Evolutionary conservation across 805 yeast genomes (phyloP), one percentile per base, ranked within the genome.

Genomic region (Cyberlindnera euphorbiae): DNA sequence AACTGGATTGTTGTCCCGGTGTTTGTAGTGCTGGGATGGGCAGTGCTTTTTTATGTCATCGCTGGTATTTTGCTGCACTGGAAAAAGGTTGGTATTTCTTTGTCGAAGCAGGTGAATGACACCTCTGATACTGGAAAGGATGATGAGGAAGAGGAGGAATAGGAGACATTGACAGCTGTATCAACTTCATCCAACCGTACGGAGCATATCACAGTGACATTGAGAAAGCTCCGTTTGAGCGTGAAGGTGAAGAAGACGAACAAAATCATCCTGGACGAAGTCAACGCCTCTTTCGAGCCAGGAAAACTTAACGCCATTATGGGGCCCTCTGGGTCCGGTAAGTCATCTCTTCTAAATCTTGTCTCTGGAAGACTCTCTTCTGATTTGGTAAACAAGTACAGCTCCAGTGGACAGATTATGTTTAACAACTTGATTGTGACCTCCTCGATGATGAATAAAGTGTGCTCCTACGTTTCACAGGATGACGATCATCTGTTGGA

Each of bases 311-410:
- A 82, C 53, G 86, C 80, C 2, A 81, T 83, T 24, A 73, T 82
- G 79, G 93, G 93, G 0, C 90, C 90, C 0, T 81, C 89, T 1
- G 90, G 90, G 1, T 77, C 83, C 0, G 93, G 93, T 3, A 82
- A 82, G 49, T 76, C 87, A 0, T 75, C 89, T 0, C 55, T 83
- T 27, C 58, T 82, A 41, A 82, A 79, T 50, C 56, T 70, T 23
- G 60, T 83, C 19, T 78, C 93, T 17, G 77, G 80, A 19, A 64
- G 93, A 41, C 54, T 79, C 8, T 58, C 60, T 14, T 63, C 69
- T 2, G 58, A 48, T 41, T 17, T 52, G 17, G 17, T 44, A 12
- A 63, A 47, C 41, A 42, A 40, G 34, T 54, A 54, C 22, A 38
- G 38, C 9, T 49, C 60, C 1, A 42, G 59, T 8, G 85, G 85